Base-by-base conservation (phyloP, 2,329 filamentous ascomycete genomes). In the Dactylellina sp. region DNA sequence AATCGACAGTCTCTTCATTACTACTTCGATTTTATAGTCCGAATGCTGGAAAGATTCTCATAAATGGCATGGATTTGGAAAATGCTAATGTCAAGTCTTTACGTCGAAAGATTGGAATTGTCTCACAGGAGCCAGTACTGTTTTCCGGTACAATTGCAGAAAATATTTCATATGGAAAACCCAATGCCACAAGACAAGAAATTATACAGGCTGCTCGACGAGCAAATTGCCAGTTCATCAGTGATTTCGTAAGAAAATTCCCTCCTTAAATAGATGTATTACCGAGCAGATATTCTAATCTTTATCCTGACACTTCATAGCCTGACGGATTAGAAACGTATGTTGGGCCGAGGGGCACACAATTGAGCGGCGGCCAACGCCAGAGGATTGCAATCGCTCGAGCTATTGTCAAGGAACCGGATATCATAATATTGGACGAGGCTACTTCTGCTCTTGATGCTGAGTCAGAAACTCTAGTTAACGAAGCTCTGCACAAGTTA, bases 371-470 rank as follows among this genome's bases (percentile, higher is more conserved):
- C 9, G 68, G 68, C 14, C 68, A 72, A 56, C 59, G 75, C 6
- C 95, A 99, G 81, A 90, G 95, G 76, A 98, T 99, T 78, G 95
- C 95, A 39, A 99, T 99, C 81, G 95, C 95, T 3, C 88, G 96
- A 62, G 95, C 95, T 11, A 85, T 99, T 25, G 89, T 99, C 78
- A 98, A 98, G 82, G 88, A 97, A 76, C 96, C 96, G 0, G 95
- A 99, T 82, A 98, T 99, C 76, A 84, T 99, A 25, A 96, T 99
- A 74, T 87, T 99, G 0, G 95, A 99, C 79, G 95, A 99, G 84
- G 91, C 96, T 16, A 99, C 96, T 0, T 97, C 92, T 1, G 95
- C 95, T 0, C 86, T 99, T 6, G 95, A 99, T 80, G 95, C 95
- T 12, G 95, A 99, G 81, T 97, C 92, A 0, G 95, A 99, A 81